phyloP scores from a whole-genome alignment of 106 monocot genomes.

The Triglochin maritima region DNA sequence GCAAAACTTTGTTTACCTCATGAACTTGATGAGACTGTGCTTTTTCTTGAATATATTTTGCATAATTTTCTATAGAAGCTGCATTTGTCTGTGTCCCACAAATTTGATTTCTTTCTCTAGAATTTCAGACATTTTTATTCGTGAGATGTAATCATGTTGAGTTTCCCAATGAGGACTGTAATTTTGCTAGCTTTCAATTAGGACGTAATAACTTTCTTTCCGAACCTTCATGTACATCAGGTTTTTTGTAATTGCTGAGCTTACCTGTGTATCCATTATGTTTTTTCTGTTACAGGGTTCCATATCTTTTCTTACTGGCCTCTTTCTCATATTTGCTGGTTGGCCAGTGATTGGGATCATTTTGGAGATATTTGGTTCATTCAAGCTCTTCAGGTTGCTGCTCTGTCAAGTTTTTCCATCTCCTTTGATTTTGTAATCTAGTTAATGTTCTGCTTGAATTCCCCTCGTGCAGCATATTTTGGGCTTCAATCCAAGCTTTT shows the following conservation, averaged over 20 bases:
- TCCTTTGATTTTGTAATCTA: neutral
- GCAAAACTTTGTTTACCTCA: too few species aligned
- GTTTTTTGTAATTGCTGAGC: too few species aligned
- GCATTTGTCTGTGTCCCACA: neutral
- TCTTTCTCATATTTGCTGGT: conserved; percentile 71
- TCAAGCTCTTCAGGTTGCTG: conserved; percentile 64
- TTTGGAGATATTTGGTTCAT: conserved; percentile 58
- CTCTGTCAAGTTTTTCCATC: neutral
- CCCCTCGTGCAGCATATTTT: conserved; percentile 41
- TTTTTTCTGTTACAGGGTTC: conserved; percentile 46
- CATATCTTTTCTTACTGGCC: conserved; percentile 52
- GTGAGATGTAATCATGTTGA: too few species aligned
- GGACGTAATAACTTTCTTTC: too few species aligned
- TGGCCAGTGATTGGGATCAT: conserved; percentile 86
- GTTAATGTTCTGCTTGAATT: neutral
- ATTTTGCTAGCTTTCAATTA: too few species aligned
- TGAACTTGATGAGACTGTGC: too few species aligned
- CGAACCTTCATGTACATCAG: too few species aligned
- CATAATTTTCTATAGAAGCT: neutral
- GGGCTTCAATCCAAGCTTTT: conserved; percentile 46
- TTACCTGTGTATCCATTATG: neutral
- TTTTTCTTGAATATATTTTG: neutral
- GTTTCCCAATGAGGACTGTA: too few species aligned
- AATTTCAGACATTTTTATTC: too few species aligned
- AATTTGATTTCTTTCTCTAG: too few species aligned